A percentile compares a stretch with the other conserved stretches of the same genome.
Conservation (phyloP, 2,329 filamentous ascomycete species). For the Verticillium klebahnii region DNA sequence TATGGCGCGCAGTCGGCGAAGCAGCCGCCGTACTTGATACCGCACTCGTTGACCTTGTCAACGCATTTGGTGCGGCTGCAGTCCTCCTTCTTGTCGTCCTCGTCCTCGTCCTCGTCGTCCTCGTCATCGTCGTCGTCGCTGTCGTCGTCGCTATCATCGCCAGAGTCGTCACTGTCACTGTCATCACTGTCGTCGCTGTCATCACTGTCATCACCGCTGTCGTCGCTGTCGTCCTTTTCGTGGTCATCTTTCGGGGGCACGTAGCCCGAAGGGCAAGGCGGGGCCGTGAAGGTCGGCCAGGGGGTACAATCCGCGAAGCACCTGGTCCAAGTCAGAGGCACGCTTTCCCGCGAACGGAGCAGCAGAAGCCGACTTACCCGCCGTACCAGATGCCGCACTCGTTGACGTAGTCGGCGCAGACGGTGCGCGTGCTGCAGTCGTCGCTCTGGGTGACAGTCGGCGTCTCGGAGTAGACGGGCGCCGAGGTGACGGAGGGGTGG, state of each 20-base stretch:
- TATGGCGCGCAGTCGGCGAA: neutral
- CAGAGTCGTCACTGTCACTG: neutral
- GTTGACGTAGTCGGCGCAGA: slow-evolving; percentile 15
- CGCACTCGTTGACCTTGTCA: slow-evolving; percentile 7
- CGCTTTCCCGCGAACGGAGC: neutral
- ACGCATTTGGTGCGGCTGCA: slow-evolving; percentile 4
- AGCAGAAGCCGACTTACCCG: slow-evolving; percentile 12
- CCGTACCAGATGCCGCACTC: slow-evolving; percentile 15
- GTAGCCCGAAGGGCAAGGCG: slow-evolving; percentile 9
- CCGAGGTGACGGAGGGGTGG: neutral
- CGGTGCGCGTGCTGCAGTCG: slow-evolving; percentile 18
- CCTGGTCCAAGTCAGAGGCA: neutral
- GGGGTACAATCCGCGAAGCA: slow-evolving; percentile 11
- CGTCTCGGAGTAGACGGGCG: neutral
- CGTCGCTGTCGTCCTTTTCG: neutral
- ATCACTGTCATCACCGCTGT: slow-evolving; percentile 4
- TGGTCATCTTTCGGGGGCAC: neutral
- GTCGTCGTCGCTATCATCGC: too few relatives aligned
- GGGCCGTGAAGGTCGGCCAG: slow-evolving; percentile 13
- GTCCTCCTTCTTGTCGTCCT: neutral
- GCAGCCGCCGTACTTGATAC: slow-evolving; percentile 3
- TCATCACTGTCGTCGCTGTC: slow-evolving; percentile 2
- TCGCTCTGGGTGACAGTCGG: neutral
- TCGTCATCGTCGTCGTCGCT: too few relatives aligned
- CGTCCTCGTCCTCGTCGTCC: too few relatives aligned